Percentiles rank a stretch among this genome's conserved stretches.
Evolutionary conservation across 441 rosid genomes (phyloP).

Genomic region (Pelargonium myrrhifolium): DNA sequence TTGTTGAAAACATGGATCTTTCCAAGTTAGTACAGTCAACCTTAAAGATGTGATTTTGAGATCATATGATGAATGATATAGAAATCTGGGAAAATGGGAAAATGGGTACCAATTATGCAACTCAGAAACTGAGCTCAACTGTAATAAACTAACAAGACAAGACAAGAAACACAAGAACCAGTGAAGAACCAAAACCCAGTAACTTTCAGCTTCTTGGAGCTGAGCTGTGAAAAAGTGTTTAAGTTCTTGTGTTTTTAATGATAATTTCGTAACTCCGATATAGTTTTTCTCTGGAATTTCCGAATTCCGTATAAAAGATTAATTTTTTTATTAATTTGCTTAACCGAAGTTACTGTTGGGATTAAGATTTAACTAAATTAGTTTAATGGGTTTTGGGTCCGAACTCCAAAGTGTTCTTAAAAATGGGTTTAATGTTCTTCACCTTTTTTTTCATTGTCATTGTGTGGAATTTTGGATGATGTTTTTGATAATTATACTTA

Average conservation of each 20-base stretch:
- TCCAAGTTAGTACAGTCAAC: too few relatives aligned
- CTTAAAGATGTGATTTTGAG: neutral
- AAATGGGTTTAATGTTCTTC: constrained; percentile 4
- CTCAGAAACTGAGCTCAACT: neutral
- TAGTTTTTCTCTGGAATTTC: too few relatives aligned
- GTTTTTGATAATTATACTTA: neutral
- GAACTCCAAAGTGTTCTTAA: neutral
- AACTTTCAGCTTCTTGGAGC: neutral
- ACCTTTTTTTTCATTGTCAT: neutral
- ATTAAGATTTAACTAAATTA: too few relatives aligned
- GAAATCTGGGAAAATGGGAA: neutral
- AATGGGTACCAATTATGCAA: neutral
- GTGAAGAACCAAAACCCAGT: neutral
- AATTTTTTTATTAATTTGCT: too few relatives aligned
- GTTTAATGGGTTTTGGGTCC: neutral
- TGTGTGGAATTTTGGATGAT: neutral
- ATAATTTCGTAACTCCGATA: too few relatives aligned
- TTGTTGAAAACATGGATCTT: too few relatives aligned
- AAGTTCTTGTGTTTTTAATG: neutral
- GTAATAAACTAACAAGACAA: neutral
- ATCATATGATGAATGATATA: neutral
- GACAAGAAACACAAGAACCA: neutral
- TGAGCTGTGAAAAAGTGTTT: neutral
- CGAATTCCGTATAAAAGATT: too few relatives aligned
- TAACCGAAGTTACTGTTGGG: too few relatives aligned